Evolutionary conservation across 176 grass and related monocot species (phyloP), one percentile per base, ranked within the genome.

Genomic region (Oryza nivara): DNA sequence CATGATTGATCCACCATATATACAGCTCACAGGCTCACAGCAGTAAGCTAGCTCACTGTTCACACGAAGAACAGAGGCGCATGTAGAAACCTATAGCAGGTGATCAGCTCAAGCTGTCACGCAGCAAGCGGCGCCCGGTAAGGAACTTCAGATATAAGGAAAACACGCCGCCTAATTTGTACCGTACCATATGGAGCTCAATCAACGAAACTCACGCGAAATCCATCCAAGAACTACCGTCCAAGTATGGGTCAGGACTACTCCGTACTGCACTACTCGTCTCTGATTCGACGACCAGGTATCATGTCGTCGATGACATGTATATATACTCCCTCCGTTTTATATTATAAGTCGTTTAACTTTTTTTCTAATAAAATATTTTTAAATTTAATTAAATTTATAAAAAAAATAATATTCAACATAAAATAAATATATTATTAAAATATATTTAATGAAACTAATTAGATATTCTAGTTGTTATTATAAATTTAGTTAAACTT

Each of bases 301-400:
- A 20, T 36, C 17, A 56, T 36, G 0, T 51, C 17, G 73, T 51
- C 2, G 73, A n/a, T 5, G 28, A 11, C 26, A n/a, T 7, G 30
- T 0, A 32, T 32, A 30, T 30, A 32, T 32, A 32, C 30, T 32
- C 30, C 30, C 30, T 32, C 30, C 30, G 2, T 30, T 30, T 30
- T 3, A 5, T 35, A 35, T 2, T 0, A 35, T 4, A 35, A 0
- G 0, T 35, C 5, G 0, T 35, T 35, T 4, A 0, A 4, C 5
- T 0, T 35, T 35, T 35, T 4, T 35, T 35, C 35, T 26, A 35
- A 35, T 30, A 35, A 35, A 35, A 35, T 35, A 26, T 35, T 30
- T 3, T 30, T 30, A 30, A 30, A 30, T 30, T 30, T 30, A 30
- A 30, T 26, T 26, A 26, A 26, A 26, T 26, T 26, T 26, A 26